phyloP scores from a whole-genome alignment of 2,329 filamentous ascomycete species.

The Talaromyces sp. region DNA sequence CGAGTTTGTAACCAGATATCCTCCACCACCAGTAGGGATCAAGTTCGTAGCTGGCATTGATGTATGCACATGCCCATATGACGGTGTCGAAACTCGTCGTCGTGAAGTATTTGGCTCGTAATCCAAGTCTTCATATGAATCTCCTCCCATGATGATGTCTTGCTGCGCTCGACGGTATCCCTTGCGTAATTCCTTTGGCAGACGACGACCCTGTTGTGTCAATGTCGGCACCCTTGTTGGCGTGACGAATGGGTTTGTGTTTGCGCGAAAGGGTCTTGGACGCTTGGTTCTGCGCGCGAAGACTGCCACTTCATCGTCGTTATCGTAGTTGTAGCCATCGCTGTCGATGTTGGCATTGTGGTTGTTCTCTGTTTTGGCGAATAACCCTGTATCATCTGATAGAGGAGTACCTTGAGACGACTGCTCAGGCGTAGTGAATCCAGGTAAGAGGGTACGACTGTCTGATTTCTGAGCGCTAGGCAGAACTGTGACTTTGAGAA shows the following conservation, averaged over 20 bases:
- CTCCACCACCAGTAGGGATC: not conserved
- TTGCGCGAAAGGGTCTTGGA: not conserved
- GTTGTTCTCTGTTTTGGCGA: not conserved
- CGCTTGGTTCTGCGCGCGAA: not conserved
- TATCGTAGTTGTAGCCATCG: not conserved
- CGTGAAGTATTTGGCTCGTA: not conserved
- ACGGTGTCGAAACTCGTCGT: not conserved
- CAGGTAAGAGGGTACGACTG: not conserved
- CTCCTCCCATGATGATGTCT: not conserved
- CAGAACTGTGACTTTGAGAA: not conserved
- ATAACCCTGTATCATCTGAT: not conserved
- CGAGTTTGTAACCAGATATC: not conserved
- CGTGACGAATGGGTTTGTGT: not conserved
- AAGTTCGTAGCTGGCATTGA: not conserved
- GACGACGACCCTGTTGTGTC: not conserved
- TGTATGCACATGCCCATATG: not conserved
- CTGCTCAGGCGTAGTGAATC: not conserved
- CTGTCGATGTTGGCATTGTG: not conserved
- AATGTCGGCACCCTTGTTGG: not conserved
- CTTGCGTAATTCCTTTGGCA: not conserved
- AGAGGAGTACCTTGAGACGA: not conserved
- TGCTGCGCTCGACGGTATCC: not conserved
- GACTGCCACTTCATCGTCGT: not conserved
- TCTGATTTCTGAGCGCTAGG: not conserved
- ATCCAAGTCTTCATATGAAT: not conserved